phyloP scores from a whole-genome alignment of 306 rosid genomes.

The Prosopis cineraria region DNA sequence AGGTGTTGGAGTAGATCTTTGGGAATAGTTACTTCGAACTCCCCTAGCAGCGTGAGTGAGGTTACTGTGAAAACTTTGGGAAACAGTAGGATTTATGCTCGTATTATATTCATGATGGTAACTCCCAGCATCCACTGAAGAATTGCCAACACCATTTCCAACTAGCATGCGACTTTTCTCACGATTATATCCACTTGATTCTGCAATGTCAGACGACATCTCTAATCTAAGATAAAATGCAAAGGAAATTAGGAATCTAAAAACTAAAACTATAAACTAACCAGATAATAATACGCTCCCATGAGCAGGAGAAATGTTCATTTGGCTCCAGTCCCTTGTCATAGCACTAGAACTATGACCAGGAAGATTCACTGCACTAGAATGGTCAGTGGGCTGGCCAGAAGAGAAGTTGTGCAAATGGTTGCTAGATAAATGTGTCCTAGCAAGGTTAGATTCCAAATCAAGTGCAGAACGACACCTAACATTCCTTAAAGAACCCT shows the following conservation, averaged over 20 bases:
- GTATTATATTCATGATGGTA: slow-evolving; percentile 61
- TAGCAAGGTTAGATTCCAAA: slow-evolving; percentile 66
- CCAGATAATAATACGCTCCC: slow-evolving; percentile 62
- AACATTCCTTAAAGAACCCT: slow-evolving; percentile 75
- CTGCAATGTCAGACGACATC: slow-evolving; percentile 43
- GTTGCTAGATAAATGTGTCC: slow-evolving; percentile 60
- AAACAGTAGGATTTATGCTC: slow-evolving; percentile 48
- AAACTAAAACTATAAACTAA: slow-evolving; percentile 24
- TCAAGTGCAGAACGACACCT: slow-evolving; percentile 78
- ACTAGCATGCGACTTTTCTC: slow-evolving; percentile 59
- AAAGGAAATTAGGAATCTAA: not conserved
- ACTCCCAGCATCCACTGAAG: slow-evolving; percentile 56
- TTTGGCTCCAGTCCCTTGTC: slow-evolving; percentile 72
- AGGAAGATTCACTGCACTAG: slow-evolving; percentile 54
- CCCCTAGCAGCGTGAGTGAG: slow-evolving; percentile 59
- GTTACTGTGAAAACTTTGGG: slow-evolving; percentile 60
- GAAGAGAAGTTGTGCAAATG: slow-evolving; percentile 50
- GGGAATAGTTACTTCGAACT: slow-evolving; percentile 63
- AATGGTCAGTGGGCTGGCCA: slow-evolving; percentile 52
- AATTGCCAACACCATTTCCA: slow-evolving; percentile 60
- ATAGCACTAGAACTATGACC: slow-evolving; percentile 52
- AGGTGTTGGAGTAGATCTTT: slow-evolving; percentile 56
- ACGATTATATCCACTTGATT: slow-evolving; percentile 53
- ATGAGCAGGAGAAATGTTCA: slow-evolving; percentile 55
- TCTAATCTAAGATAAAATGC: slow-evolving; percentile 21